Conservation (phyloP, 306 rosid genomes). For the Arachis stenosperma region DNA sequence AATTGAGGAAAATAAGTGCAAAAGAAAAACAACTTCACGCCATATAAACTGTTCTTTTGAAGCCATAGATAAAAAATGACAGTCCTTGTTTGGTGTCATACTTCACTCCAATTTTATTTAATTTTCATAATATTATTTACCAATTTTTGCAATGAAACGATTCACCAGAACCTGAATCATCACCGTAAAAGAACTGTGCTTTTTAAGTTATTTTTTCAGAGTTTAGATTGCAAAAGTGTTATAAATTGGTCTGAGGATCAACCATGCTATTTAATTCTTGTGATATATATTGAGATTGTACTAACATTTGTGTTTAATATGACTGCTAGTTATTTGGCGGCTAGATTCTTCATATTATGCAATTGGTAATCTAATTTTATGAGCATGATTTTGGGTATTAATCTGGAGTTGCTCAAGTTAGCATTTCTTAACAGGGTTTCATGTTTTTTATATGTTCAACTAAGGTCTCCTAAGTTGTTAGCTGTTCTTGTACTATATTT, state of each 20-base stretch:
- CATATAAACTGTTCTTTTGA: no score
- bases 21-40: no score
- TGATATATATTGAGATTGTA: conserved; percentile 6
- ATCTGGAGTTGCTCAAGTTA: neutral
- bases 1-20: no score
- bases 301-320: conserved; percentile 2
- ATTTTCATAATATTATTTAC: neutral
- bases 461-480: neutral
- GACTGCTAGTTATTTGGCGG: conserved; percentile 4
- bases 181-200: neutral
- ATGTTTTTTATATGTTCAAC: neutral
- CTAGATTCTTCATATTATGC: neutral
- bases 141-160: neutral
- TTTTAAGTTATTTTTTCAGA: conserved; percentile 10
- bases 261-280: neutral
- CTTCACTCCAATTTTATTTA: neutral
- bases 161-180: conserved; percentile 5
- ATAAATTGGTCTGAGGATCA: neutral
- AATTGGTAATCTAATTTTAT: conserved; percentile 6
- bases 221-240: conserved; percentile 13
- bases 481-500: conserved; percentile 9
- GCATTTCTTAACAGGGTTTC: neutral
- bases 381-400: neutral
- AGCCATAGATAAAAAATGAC: no score
- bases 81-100: neutral